Base-by-base conservation (phyloP, 306 rosid species). In the Gastrolobium villosum region DNA sequence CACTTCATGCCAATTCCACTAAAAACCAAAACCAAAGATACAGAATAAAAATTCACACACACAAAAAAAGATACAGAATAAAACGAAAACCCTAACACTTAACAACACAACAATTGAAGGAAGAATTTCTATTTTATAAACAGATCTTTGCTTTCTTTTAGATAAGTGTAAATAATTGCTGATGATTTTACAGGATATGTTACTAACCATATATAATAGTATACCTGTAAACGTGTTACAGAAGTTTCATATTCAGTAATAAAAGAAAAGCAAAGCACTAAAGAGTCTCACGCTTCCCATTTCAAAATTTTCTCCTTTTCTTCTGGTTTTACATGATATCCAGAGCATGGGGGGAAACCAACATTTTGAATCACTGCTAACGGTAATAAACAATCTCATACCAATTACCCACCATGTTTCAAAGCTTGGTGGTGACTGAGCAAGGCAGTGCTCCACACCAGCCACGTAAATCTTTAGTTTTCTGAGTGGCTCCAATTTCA, bases 1-100 rank as follows among this genome's bases (percentile, higher is more conserved):
- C 14, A 76, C 37, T 66, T 31, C 37, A 76, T 35, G 63, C 35
- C 10, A 76, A 70, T 65, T 75, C 41, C 10, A 63, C 26, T 15
- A 39, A 40, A 63, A 67, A 65, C 60, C 37, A 35, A 65, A 72
- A 43, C 57, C 28, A 57, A 13, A 26, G 68, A 34, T 41, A 35
- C 3, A 53, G 34, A 34, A 53, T 36, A 10, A 45, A 77, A 35
- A 40, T 20, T 20, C 26, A 20, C 26, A 20, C 26, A 20, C 26
- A 20, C 26, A 20, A 20, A 20, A 20, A 57, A 13, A 26, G 68
- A 34, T 41, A 35, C 3, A 53, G 34, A 34, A 53, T 36, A 10
- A 45, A 77, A 35, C 32, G 13, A 10, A 46, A 77, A 46, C 46
- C 50, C 43, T n/a, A 15, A 39, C 40, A 55, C 34, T 75, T 40